Conservation (phyloP, 1,284 basidiomycete species). For the Ustilago esculenta region DNA sequence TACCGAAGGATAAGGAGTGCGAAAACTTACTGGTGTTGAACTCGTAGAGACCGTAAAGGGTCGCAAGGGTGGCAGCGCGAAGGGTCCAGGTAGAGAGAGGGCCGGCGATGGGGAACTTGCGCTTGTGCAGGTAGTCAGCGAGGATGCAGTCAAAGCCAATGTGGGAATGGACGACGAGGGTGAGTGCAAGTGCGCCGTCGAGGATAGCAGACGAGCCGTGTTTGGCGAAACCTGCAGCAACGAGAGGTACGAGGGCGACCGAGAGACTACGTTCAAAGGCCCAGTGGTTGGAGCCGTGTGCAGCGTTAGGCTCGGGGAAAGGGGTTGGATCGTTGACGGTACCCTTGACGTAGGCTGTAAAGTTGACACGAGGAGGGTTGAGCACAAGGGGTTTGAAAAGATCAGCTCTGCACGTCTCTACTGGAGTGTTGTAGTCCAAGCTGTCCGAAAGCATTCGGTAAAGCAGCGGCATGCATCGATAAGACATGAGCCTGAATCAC, state of each 20-base stretch:
- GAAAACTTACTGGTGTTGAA: conserved; percentile 63
- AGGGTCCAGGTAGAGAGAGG: conserved; percentile 78
- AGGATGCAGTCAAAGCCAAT: conserved; percentile 72
- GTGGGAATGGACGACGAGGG: conserved; percentile 91
- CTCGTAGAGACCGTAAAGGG: conserved; percentile 85
- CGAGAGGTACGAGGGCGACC: conserved; percentile 83
- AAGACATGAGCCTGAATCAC: too few species aligned
- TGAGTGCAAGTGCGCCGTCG: conserved; percentile 86
- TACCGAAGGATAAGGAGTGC: too few species aligned
- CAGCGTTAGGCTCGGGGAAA: conserved; percentile 77
- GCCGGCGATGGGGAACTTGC: conserved; percentile 86
- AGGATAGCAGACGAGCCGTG: conserved; percentile 69
- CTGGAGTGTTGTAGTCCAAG: too few species aligned
- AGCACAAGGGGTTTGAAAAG: too few species aligned
- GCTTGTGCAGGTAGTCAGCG: conserved; percentile 86
- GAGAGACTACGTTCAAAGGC: conserved; percentile 92
- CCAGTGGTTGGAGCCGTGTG: conserved; percentile 97
- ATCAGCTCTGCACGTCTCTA: too few species aligned
- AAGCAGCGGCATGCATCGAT: too few species aligned
- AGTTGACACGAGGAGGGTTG: too few species aligned
- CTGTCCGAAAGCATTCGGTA: too few species aligned
- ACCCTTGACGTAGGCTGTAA: conserved; percentile 86
- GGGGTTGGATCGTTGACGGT: conserved; percentile 94
- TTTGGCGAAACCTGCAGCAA: conserved; percentile 64
- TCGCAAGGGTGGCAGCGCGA: conserved; percentile 80